Conservation (phyloP, 192 early-diverging fungal genomes). For the Rhizophagus prolifer region DNA sequence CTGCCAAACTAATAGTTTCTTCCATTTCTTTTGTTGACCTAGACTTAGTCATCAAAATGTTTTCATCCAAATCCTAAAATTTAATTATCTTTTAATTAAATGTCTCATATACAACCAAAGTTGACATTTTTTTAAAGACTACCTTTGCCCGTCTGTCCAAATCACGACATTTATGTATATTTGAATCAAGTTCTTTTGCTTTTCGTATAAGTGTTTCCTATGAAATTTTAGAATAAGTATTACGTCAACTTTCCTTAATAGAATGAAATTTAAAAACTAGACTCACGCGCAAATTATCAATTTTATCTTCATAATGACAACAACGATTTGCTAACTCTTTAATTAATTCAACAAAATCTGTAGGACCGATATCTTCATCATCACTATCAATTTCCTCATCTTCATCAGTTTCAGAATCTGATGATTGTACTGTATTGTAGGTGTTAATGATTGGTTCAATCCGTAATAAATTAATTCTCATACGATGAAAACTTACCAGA, state of each 20-base stretch:
- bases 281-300: neutral
- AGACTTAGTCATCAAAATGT: neutral
- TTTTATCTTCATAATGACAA: neutral
- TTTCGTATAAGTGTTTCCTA: slow-evolving; percentile 2
- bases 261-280: neutral
- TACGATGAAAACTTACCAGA: neutral
- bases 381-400: neutral
- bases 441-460: neutral
- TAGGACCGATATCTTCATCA: neutral
- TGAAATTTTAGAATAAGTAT: neutral
- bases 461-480: neutral
- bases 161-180: slow-evolving; percentile 15
- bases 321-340: slow-evolving; percentile 7
- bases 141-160: slow-evolving; percentile 18
- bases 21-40: slow-evolving; percentile 19
- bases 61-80: slow-evolving; percentile 18
- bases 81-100: neutral
- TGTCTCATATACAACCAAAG: neutral
- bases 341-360: neutral
- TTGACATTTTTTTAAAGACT: neutral
- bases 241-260: neutral
- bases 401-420: neutral
- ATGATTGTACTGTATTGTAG: neutral
- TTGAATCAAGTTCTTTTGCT: neutral
- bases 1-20: slow-evolving; percentile 5